These are phyloP conservation scores for Psilocybe sp. DNA, from an alignment of 768 basidiomycete genomes.

Conservation along the genomic window DNA sequence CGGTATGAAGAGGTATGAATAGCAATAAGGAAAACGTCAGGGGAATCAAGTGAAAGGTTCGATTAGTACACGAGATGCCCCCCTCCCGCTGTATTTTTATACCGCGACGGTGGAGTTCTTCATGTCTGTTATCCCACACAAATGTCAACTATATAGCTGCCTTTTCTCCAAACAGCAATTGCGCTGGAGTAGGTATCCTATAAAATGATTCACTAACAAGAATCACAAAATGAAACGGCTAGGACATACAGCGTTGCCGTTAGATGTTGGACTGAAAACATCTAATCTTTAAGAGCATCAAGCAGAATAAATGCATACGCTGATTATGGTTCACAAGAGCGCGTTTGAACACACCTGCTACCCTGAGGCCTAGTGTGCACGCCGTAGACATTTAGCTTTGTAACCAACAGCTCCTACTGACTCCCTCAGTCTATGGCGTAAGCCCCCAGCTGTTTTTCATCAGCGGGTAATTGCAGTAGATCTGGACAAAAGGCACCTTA, in stretches of 20 bases:
- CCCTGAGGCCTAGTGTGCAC: slow-evolving; percentile 21
- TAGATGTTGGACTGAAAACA: neutral
- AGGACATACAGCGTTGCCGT: slow-evolving; percentile 2
- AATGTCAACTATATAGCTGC: slow-evolving; percentile 36
- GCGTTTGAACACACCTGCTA: slow-evolving; percentile 17
- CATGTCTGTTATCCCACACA: too few relatives aligned
- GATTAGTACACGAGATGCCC: too few relatives aligned
- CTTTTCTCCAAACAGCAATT: slow-evolving; percentile 48
- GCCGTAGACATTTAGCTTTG: slow-evolving; percentile 26
- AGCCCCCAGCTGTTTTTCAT: slow-evolving; percentile 17
- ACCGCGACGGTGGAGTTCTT: too few relatives aligned
- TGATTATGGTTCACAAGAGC: too few relatives aligned
- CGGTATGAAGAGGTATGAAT: slow-evolving; percentile 10
- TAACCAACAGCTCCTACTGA: slow-evolving; percentile 20
- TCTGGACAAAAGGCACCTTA: slow-evolving; percentile 11
- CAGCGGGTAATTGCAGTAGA: neutral
- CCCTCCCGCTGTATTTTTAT: too few relatives aligned
- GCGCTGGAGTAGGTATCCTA: slow-evolving; percentile 32
- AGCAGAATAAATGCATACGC: neutral
- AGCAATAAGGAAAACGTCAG: neutral
- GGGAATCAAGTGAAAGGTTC: too few relatives aligned
- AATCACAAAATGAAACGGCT: slow-evolving; percentile 21
- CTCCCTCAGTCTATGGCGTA: slow-evolving; percentile 24
- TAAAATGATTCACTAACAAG: slow-evolving; percentile 6
- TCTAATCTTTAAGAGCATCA: neutral